These are phyloP conservation scores for Nakazawaea ernobii DNA, from an alignment of 805 yeast species.

Conservation along the genomic window DNA sequence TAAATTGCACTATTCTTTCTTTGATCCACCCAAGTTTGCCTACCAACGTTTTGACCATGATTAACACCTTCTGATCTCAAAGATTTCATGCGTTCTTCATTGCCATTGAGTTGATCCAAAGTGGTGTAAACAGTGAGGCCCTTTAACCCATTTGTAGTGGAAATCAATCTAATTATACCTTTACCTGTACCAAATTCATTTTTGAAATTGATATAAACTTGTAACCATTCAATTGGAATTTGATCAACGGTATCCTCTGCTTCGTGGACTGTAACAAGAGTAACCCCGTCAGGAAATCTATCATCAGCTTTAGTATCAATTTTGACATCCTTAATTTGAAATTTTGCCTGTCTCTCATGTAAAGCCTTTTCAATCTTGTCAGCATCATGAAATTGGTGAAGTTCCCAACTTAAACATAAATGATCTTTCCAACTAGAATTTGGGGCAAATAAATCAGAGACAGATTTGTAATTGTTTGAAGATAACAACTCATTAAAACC, in stretches of 20 bases:
- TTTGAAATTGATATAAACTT: slow-evolving; percentile 24
- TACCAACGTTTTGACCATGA: slow-evolving; percentile 32
- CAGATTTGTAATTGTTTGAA: not conserved
- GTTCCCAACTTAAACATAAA: slow-evolving; percentile 26
- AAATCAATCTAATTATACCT: slow-evolving; percentile 26
- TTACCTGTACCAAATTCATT: slow-evolving; percentile 28
- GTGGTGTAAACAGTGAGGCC: slow-evolving; percentile 28
- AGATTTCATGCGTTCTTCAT: slow-evolving; percentile 27
- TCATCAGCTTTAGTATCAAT: slow-evolving; percentile 25
- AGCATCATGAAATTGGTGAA: slow-evolving; percentile 27
- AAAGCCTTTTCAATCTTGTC: slow-evolving; percentile 21
- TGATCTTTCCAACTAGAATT: slow-evolving; percentile 35
- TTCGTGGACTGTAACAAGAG: slow-evolving; percentile 23
- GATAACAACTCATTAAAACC: slow-evolving; percentile 11
- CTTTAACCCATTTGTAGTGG: slow-evolving; percentile 26
- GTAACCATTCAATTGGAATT: slow-evolving; percentile 31
- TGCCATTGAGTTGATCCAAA: slow-evolving; percentile 26
- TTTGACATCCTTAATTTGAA: slow-evolving; percentile 22
- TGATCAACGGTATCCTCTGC: slow-evolving; percentile 17
- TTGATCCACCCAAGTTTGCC: slow-evolving; percentile 33
- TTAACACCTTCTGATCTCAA: slow-evolving; percentile 30
- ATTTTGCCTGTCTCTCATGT: slow-evolving; percentile 12
- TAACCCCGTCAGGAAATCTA: slow-evolving; percentile 25
- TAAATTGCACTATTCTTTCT: slow-evolving; percentile 19
- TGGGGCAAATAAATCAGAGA: slow-evolving; percentile 21